Percentiles rank a stretch among this genome's conserved stretches.
These are phyloP conservation scores for Vicia villosa DNA, from an alignment of 306 rosid species.

Conservation along the genomic window DNA sequence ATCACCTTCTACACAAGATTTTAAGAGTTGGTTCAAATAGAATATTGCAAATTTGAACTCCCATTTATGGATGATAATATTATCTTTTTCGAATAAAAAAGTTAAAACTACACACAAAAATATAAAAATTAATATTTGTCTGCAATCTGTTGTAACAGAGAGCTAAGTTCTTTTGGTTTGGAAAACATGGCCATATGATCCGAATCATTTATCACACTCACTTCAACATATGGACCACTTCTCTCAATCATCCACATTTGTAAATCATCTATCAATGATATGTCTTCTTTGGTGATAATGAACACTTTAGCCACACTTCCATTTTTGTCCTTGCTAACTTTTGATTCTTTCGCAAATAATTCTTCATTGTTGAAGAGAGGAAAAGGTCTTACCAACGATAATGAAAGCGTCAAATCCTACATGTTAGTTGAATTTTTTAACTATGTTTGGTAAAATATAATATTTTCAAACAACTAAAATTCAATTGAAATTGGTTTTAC, in stretches of 20 bases:
- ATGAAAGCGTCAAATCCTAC: slow-evolving; percentile 44
- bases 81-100: too few species aligned
- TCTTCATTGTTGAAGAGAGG: neutral
- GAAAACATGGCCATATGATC: slow-evolving; percentile 59
- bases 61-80: too few species aligned
- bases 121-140: neutral
- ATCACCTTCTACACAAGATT: too few species aligned
- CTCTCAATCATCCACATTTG: slow-evolving; percentile 44
- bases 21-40: too few species aligned
- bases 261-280: neutral
- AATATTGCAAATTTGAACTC: too few species aligned
- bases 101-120: too few species aligned
- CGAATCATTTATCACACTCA: slow-evolving; percentile 32
- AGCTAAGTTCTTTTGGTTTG: slow-evolving; percentile 29
- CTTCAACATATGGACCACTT: slow-evolving; percentile 38
- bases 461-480: too few species aligned
- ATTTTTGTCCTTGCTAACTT: slow-evolving; percentile 32
- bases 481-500: too few species aligned
- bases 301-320: slow-evolving; percentile 45
- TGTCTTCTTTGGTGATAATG: slow-evolving; percentile 37
- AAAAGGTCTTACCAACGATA: slow-evolving; percentile 32
- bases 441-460: neutral
- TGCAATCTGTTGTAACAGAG: slow-evolving; percentile 24
- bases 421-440: neutral
- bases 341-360: slow-evolving; percentile 13